Evolutionary conservation across 1,139 yeast species (phyloP).

Genomic region (Kodamaea alishanica): DNA sequence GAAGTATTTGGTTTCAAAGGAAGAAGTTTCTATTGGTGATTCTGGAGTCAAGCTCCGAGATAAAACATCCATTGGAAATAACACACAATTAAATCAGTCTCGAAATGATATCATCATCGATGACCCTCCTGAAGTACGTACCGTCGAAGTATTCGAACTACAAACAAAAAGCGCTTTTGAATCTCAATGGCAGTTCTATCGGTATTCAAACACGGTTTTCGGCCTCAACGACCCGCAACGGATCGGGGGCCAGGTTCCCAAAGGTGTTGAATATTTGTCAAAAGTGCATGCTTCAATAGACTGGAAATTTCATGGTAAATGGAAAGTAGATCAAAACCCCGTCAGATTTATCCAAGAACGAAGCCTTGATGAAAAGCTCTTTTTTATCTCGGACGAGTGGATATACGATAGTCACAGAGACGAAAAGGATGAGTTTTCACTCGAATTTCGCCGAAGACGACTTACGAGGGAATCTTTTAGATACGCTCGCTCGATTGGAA

Average conservation of each 20-base stretch:
- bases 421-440: conserved; percentile 21
- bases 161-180: conserved; percentile 63
- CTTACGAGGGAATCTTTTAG: conserved; percentile 48
- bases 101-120: conserved; percentile 58
- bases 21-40: too few relatives aligned
- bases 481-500: conserved; percentile 23
- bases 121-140: conserved; percentile 56
- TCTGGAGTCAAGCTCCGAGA: too few relatives aligned
- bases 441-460: conserved; percentile 54
- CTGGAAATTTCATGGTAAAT: conserved; percentile 66
- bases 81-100: not conserved
- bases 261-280: conserved; percentile 55
- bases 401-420: conserved; percentile 36
- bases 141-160: conserved; percentile 74
- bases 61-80: too few relatives aligned
- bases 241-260: conserved; percentile 56
- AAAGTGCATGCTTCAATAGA: conserved; percentile 65
- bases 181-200: conserved; percentile 50
- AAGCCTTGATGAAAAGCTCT: conserved; percentile 23
- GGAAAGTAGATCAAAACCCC: conserved; percentile 63
- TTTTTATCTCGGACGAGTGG: conserved; percentile 19
- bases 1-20: conserved; percentile 23
- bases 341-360: conserved; percentile 51
- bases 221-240: conserved; percentile 50
- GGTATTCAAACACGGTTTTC: conserved; percentile 43